Percentiles rank a stretch among this genome's conserved stretches.
Evolutionary conservation across 768 basidiomycete genomes (phyloP).

Genomic region (Exidia glandulosa): DNA sequence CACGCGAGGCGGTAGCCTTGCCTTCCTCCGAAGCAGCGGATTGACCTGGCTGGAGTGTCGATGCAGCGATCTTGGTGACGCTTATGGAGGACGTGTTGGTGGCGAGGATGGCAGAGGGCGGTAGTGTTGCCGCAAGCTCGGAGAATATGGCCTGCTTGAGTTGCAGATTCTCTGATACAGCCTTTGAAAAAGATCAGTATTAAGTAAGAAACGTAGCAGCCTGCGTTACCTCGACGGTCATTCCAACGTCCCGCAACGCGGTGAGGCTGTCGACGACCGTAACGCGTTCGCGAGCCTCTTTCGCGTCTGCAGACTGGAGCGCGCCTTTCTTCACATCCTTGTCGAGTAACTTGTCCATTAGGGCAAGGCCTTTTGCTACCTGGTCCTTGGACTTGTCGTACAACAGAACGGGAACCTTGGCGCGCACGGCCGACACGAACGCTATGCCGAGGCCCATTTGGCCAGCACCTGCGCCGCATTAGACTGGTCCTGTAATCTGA

Average conservation of each 20-base stretch:
- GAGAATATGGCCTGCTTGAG: constrained; percentile 74
- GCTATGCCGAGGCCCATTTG: constrained; percentile 81
- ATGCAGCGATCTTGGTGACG: constrained; percentile 84
- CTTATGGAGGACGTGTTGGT: constrained; percentile 92
- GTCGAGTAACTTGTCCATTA: constrained; percentile 74
- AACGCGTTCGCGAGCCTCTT: constrained; percentile 61
- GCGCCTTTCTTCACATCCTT: constrained; percentile 84
- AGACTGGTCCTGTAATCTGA: neutral
- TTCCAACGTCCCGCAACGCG: constrained; percentile 68
- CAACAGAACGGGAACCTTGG: constrained; percentile 76
- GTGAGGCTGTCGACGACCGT: constrained; percentile 47
- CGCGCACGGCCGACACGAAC: constrained; percentile 73
- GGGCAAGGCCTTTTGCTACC: constrained; percentile 55
- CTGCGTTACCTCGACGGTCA: constrained; percentile 69
- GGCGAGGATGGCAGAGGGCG: constrained; percentile 71
- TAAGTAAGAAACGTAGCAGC: neutral
- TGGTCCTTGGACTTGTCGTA: constrained; percentile 71
- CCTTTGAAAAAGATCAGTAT: constrained; percentile 30
- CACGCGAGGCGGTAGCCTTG: constrained; percentile 53
- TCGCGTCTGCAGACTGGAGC: constrained; percentile 55
- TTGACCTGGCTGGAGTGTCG: constrained; percentile 51
- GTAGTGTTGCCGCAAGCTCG: constrained; percentile 52
- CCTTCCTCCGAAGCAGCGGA: constrained; percentile 53
- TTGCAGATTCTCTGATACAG: constrained; percentile 73
- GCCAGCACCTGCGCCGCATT: constrained; percentile 44